Percentiles rank a stretch among this genome's conserved stretches.
Conservation (phyloP, 306 rosid species). For the apple (Malus domestica) region DNA sequence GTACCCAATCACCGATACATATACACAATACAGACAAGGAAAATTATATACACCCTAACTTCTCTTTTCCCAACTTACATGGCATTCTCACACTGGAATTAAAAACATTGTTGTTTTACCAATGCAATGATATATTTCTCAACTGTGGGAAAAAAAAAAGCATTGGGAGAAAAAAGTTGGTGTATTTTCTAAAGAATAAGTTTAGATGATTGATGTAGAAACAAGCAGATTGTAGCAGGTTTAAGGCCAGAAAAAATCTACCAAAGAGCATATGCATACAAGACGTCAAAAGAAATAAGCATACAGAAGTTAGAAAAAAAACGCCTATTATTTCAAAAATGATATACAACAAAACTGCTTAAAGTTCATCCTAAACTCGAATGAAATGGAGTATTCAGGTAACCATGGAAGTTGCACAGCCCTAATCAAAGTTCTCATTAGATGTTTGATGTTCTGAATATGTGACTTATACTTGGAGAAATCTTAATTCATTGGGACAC, state of each 20-base stretch:
- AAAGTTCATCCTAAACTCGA: neutral
- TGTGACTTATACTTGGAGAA: neutral
- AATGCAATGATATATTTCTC: neutral
- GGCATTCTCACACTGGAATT: neutral
- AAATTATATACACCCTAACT: neutral
- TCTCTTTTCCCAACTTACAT: neutral
- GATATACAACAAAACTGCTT: neutral
- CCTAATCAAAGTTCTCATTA: neutral
- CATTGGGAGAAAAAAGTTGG: neutral
- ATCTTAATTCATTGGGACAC: neutral
- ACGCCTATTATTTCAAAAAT: neutral
- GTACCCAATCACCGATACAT: neutral
- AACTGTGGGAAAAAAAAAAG: neutral
- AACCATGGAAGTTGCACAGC: neutral
- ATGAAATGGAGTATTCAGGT: neutral
- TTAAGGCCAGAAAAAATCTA: neutral
- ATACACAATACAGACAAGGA: neutral
- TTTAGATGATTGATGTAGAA: neutral
- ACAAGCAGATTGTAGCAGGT: neutral
- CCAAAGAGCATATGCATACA: neutral
- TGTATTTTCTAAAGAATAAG: neutral
- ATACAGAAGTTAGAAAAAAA: neutral
- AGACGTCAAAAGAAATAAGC: neutral
- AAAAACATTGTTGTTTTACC: neutral
- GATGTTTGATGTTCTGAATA: neutral